These are phyloP conservation scores for Oryza nivara DNA, from an alignment of 176 grass and related monocot genomes.

Conservation along the genomic window DNA sequence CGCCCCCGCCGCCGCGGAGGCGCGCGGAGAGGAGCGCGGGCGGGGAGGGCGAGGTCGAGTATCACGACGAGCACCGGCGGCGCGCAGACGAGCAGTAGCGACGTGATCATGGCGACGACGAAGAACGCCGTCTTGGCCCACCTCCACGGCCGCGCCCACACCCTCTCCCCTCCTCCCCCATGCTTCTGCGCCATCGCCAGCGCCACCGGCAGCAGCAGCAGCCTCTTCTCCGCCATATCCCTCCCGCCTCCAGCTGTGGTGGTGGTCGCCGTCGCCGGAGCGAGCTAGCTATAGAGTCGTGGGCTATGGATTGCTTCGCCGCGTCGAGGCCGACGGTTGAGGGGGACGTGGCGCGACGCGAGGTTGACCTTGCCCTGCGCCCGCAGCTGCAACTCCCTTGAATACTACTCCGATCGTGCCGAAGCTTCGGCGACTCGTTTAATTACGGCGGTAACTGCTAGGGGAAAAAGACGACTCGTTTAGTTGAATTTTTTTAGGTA, in stretches of 20 bases:
- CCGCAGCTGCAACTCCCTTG: conserved; percentile 19
- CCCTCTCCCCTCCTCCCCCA: conserved; percentile 38
- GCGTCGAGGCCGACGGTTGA: conserved; percentile 55
- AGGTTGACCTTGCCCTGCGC: conserved; percentile 20
- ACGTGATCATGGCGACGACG: conserved; percentile 73
- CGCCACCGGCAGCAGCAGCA: conserved; percentile 18
- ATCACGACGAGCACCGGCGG: conserved; percentile 78
- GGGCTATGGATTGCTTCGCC: conserved; percentile 51
- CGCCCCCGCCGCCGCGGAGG: neutral
- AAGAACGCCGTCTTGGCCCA: conserved; percentile 91
- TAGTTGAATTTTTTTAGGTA: no score
- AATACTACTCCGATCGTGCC: neutral
- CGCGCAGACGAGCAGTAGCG: conserved; percentile 87
- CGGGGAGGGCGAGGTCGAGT: conserved; percentile 82
- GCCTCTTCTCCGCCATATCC: conserved; percentile 55
- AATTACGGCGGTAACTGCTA: conserved; percentile 3
- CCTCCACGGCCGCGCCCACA: conserved; percentile 66
- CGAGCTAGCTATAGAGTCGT: no score
- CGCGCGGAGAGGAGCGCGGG: conserved; percentile 44
- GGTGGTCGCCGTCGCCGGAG: no score
- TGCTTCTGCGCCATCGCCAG: conserved; percentile 44
- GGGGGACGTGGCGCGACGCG: conserved; percentile 26
- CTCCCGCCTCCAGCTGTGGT: neutral
- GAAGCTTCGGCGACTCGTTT: neutral
- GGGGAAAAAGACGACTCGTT: no score